phyloP scores from a whole-genome alignment of 495 filamentous ascomycete genomes.

The Daldinia grandis region DNA sequence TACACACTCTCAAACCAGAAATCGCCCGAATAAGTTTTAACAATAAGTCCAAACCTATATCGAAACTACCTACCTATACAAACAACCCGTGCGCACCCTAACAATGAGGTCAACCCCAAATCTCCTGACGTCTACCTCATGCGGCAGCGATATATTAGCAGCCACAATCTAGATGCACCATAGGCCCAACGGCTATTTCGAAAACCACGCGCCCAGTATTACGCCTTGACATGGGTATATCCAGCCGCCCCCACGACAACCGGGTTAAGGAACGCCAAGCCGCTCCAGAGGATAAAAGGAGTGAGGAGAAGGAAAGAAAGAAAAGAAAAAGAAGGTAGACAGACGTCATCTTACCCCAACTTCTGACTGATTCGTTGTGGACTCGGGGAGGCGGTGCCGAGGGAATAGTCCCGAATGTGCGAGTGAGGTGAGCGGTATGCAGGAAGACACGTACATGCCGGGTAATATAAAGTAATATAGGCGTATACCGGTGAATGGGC shows the following conservation, averaged over 20 bases:
- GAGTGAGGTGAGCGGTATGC: background rate
- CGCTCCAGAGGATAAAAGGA: constrained; percentile 4
- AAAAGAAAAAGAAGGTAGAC: background rate
- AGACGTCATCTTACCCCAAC: constrained; percentile 17
- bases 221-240: background rate
- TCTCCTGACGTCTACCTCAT: background rate
- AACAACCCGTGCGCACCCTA: background rate
- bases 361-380: background rate
- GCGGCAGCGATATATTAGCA: background rate
- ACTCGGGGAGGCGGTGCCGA: constrained; percentile 1
- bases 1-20: background rate
- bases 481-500: background rate
- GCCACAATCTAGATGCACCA: background rate
- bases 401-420: background rate
- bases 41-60: background rate
- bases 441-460: background rate
- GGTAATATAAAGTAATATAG: background rate
- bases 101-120: background rate
- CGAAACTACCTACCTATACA: no score
- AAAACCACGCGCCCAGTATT: background rate
- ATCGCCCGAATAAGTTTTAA: background rate
- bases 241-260: background rate
- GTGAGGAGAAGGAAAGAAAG: background rate
- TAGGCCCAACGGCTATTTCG: background rate
- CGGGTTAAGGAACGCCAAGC: constrained; percentile 4